Evolutionary conservation across 1,139 yeast species (phyloP), one percentile per base, ranked within the genome.

Genomic region (Candida pseudocylindracea): DNA sequence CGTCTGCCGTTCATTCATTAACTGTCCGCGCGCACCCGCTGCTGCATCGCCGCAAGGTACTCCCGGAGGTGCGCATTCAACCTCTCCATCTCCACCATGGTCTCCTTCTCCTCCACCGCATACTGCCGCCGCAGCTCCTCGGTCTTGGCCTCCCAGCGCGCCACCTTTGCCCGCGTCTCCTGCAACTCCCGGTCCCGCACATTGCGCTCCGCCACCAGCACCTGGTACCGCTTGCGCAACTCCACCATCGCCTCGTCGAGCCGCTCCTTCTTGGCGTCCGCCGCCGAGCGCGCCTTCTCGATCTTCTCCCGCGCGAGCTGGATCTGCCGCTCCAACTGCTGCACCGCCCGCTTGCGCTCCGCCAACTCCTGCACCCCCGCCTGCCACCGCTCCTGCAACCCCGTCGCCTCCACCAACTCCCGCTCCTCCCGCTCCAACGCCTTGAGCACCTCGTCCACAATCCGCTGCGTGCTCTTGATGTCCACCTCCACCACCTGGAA

Each of bases 151-250:
- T 15, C 20, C 20, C 20, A 15, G 6, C 20, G 20, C 28, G 64
- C 63, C 29, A 71, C 57, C 40, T 72, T 76, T 33, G 57, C 45
- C 35, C 63, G 66, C 9, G 72, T 61, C 29, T 59, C 65, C 36
- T 63, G 57, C 36, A 62, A 59, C 39, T 75, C 85, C 31, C 46
- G 48, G 37, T 70, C 72, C 37, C 63, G 64, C 13, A 60, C 62
- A 29, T 49, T 50, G 37, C 56, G 52, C 43, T 62, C 44, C 20
- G 54, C 55, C 13, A 50, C 46, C 40, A 67, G 66, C 38, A 57
- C 59, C 32, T 53, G 53, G 43, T 67, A 70, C 31, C 69, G 57
- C 29, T 55, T 57, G 27, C 53, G 50, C 28, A 71, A 68, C 34
- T 57, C 56, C 29, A 56, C 59, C 44, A 57, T 58, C 45, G 59